Percentiles rank a stretch among this genome's conserved stretches.
These are phyloP conservation scores for Drechslerella stenobrocha DNA, from an alignment of 2,329 filamentous ascomycete species.

Conservation along the genomic window DNA sequence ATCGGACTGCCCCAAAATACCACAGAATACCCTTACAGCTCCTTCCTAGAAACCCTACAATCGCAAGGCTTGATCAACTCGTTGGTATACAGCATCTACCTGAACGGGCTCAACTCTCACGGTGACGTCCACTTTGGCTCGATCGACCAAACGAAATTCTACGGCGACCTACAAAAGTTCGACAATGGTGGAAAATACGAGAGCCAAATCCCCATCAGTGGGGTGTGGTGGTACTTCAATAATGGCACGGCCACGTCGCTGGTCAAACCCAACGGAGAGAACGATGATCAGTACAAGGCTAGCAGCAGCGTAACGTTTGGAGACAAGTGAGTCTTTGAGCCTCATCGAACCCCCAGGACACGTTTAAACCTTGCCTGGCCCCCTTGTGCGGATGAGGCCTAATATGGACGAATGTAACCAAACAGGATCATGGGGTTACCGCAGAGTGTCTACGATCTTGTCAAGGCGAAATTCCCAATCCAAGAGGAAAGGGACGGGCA, in stretches of 20 bases:
- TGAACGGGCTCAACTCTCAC: constrained; percentile 20
- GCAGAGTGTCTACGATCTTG: constrained; percentile 8
- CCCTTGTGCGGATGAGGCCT: background rate
- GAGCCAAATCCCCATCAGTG: constrained; percentile 26
- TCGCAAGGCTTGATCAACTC: constrained; percentile 26
- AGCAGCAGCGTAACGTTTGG: constrained; percentile 19
- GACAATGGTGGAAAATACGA: constrained; percentile 14
- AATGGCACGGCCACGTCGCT: constrained; percentile 15
- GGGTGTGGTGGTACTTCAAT: constrained; percentile 26
- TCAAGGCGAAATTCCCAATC: constrained; percentile 7
- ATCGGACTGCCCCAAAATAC: constrained; percentile 22
- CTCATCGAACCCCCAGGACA: background rate
- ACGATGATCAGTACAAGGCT: constrained; percentile 17
- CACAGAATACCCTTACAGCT: constrained; percentile 17
- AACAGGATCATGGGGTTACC: constrained; percentile 11
- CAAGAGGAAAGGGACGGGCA: constrained; percentile 12
- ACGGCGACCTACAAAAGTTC: constrained; percentile 33
- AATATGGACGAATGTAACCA: background rate
- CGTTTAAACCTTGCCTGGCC: background rate
- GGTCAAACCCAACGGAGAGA: constrained; percentile 13
- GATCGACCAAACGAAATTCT: constrained; percentile 32
- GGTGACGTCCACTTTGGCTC: constrained; percentile 34
- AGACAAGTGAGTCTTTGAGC: constrained; percentile 18
- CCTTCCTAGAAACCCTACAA: constrained; percentile 25
- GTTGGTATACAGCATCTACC: constrained; percentile 32